Evolutionary conservation across 2,329 filamentous ascomycete genomes (phyloP), one percentile per base, ranked within the genome.

Genomic region (Colletotrichum kahawae): DNA sequence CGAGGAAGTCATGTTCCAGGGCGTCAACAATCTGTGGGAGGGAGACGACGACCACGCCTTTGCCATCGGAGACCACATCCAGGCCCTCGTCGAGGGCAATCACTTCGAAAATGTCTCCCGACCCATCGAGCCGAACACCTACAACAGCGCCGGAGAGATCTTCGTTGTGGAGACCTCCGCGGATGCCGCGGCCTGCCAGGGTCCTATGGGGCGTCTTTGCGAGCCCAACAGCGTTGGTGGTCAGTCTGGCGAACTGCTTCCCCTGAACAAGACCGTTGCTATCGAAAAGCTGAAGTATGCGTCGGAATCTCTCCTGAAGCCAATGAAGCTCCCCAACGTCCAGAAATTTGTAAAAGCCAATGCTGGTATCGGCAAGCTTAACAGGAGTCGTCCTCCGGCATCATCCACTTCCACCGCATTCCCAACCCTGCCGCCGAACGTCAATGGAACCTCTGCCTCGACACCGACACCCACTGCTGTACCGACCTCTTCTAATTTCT

Each of bases 91-190:
- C 43, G 43, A 51, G n/a, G 43, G n/a, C 4, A 51, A 51, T 1
- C 43, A 51, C 2, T 51, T 51, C 43, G n/a, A 51, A 2, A 51
- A 51, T 77, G 82, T 84, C 29, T 85, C 84, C 16, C 84, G 83
- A 24, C 84, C 85, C 21, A 78, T 84, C 18, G 85, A 84, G 7
- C 71, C 79, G 0, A 81, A 82, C 57, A 79, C 77, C 5, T 64
- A 64, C 21, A 29, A 29, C 36, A 64, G 21, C 24, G 24, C 31
- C 21, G 80, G 79, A 48, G 65, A 76, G 16, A 56, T 81, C 16
- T 82, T 82, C 68, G 75, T 74, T 8, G 67, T 74, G 7, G 70
- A 78, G 38, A 68, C 77, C 21, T 74, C 79, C 21, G 75, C 60
- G 14, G 67, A 67, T 16, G 62, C 64, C 43, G 48, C 75, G 10